These are phyloP conservation scores for Beauveria varroae DNA, from an alignment of 2,329 filamentous ascomycete genomes.

Conservation along the genomic window DNA sequence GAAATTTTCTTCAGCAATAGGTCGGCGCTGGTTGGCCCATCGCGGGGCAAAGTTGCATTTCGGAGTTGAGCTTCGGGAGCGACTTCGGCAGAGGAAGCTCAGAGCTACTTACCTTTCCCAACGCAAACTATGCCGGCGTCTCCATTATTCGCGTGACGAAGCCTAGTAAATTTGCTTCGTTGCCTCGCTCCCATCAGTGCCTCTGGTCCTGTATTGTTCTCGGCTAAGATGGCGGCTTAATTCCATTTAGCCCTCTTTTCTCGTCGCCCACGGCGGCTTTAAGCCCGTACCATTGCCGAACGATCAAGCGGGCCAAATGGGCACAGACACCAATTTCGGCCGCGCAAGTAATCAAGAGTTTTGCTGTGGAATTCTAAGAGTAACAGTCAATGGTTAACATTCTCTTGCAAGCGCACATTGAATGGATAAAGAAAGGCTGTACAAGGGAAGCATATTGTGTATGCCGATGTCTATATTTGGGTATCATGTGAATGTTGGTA, in stretches of 20 bases:
- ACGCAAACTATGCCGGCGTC: background rate
- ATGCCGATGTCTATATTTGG: background rate
- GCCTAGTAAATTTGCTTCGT: too few species aligned
- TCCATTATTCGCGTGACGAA: background rate
- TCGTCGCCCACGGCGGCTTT: background rate
- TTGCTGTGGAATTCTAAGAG: too few species aligned
- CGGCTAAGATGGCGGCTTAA: background rate
- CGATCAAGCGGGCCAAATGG: background rate
- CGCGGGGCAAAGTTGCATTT: background rate
- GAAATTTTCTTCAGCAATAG: background rate
- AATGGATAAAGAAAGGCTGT: too few species aligned
- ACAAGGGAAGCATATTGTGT: background rate
- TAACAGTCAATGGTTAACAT: too few species aligned
- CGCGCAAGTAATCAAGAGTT: background rate
- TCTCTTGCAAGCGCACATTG: background rate
- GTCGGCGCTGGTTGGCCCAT: background rate
- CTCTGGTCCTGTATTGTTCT: background rate
- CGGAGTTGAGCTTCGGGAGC: background rate
- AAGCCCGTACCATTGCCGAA: background rate
- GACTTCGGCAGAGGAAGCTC: background rate
- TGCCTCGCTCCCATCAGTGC: background rate
- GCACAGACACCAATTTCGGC: background rate
- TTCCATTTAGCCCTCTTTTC: constrained; percentile 5
- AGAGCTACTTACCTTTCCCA: background rate
- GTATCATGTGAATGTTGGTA: background rate